These are phyloP conservation scores for Ceratobasidium sp. DNA, from an alignment of 1,284 basidiomycete species.

Conservation along the genomic window DNA sequence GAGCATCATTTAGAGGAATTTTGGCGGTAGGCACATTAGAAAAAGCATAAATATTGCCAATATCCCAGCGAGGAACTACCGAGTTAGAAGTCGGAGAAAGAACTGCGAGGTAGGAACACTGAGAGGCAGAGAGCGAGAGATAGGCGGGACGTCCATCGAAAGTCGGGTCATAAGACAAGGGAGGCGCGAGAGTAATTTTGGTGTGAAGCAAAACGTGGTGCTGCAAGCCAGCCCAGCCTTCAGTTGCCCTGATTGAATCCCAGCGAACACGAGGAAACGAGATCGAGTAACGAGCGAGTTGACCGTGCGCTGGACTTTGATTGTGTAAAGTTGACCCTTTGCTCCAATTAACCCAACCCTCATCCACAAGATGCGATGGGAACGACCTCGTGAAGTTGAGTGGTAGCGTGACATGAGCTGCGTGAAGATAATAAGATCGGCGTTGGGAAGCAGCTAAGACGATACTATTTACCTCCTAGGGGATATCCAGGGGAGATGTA, in stretches of 20 bases:
- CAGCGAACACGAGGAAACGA: constrained; percentile 74
- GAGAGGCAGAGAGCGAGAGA: constrained; percentile 64
- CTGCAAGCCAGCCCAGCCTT: constrained; percentile 87
- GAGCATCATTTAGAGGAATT: constrained; percentile 58
- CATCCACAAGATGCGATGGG: constrained; percentile 76
- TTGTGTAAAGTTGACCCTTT: constrained; percentile 51
- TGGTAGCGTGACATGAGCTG: constrained; percentile 60
- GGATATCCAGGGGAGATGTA: constrained; percentile 81
- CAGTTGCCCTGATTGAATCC: constrained; percentile 72
- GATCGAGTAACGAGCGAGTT: constrained; percentile 66
- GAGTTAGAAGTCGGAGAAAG: constrained; percentile 59
- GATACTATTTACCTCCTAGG: constrained; percentile 64
- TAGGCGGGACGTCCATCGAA: constrained; percentile 53
- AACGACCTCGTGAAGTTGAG: constrained; percentile 58
- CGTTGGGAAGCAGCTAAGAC: constrained; percentile 19
- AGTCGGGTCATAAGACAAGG: constrained; percentile 49
- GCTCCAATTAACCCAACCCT: constrained; percentile 71
- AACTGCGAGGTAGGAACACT: constrained; percentile 78
- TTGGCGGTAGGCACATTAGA: constrained; percentile 64
- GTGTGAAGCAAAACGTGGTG: constrained; percentile 77
- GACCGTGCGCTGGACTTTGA: not conserved
- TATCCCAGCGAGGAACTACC: constrained; percentile 71
- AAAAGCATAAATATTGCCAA: constrained; percentile 80
- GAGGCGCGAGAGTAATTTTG: constrained; percentile 69
- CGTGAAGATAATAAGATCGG: constrained; percentile 57